Evolutionary conservation across 352 stramenopile genomes (phyloP), one percentile per base, ranked within the genome.

Genomic region (Nothophytophthora sp.): DNA sequence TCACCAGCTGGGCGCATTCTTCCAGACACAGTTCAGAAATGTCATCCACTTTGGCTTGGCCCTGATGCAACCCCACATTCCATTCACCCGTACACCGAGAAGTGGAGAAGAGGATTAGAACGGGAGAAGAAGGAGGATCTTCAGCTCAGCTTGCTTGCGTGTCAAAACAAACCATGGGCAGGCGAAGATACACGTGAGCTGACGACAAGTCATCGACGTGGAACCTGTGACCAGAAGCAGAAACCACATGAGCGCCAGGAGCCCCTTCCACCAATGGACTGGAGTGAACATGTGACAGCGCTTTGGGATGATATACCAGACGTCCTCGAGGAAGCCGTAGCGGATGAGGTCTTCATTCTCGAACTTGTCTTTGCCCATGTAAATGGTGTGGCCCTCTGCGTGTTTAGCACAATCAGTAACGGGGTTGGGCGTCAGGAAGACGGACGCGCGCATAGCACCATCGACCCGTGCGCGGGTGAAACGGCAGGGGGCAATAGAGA

Each of bases 331-430:
- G 50, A 96, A 96, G 45, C 96, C 96, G 44, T 99, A 98, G 57
- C 96, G 96, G 55, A 99, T 99, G 40, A 99, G 79, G 60, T 98
- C 88, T 81, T 99, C 97, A 67, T 99, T 99, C 78, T 99, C 97
- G 62, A 96, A 98, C 76, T 99, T 99, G 82, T 99, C 96, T 53
- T 94, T 96, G 51, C 96, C 96, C 94, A 99, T 98, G 75, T 98
- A 99, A 36, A 98, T 95, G 28, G 73, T 95, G 53, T 94, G 90
- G 11, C 96, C 85, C 72, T 90, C 87, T 92, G 44, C 24, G 32
- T 29, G 15, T 20, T 22, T n/a, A 34, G 40, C 29, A 3, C n/a
- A n/a, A n/a, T n/a, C n/a, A n/a, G n/a, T n/a, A n/a, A n/a, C n/a
- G n/a, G n/a, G n/a, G 16, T 36, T 9, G 27, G n/a, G 20, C 13